These are phyloP conservation scores for Spathaspora sp. DNA, from an alignment of 805 yeast species.

Conservation along the genomic window DNA sequence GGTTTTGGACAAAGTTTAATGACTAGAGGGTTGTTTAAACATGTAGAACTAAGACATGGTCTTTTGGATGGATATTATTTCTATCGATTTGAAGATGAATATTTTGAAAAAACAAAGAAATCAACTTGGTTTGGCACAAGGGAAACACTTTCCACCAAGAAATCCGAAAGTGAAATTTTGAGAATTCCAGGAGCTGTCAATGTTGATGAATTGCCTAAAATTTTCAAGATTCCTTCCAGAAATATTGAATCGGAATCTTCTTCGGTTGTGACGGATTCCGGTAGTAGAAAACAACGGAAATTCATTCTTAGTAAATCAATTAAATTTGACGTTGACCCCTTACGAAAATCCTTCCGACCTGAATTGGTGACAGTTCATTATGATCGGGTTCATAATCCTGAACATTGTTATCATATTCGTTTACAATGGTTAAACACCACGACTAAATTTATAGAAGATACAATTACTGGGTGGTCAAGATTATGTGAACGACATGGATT, in stretches of 20 bases:
- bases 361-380: conserved; percentile 82
- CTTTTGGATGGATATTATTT: conserved; percentile 93
- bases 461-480: conserved; percentile 59
- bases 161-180: conserved; percentile 25
- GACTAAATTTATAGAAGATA: conserved; percentile 49
- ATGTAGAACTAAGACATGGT: conserved; percentile 78
- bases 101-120: conserved; percentile 29
- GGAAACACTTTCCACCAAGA: conserved; percentile 13
- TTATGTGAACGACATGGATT: conserved; percentile 84
- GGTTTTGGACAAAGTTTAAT: conserved; percentile 74
- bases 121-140: conserved; percentile 27
- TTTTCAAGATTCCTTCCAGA: conserved; percentile 10
- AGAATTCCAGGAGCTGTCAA: conserved; percentile 8
- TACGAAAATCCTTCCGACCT: conserved; percentile 64
- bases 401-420: conserved; percentile 87
- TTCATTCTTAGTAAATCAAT: conserved; percentile 67
- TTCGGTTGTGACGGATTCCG: conserved; percentile 21
- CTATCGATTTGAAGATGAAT: conserved; percentile 64
- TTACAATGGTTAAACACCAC: conserved; percentile 93
- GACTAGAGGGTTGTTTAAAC: conserved; percentile 69
- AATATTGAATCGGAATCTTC: conserved; percentile 17
- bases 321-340: conserved; percentile 72
- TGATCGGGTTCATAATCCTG: conserved; percentile 90
- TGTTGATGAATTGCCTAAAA: conserved; percentile 18
- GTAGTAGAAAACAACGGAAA: conserved; percentile 22